Evolutionary conservation across 2,329 filamentous ascomycete species (phyloP).

Genomic region (Neocucurbitaria cava): DNA sequence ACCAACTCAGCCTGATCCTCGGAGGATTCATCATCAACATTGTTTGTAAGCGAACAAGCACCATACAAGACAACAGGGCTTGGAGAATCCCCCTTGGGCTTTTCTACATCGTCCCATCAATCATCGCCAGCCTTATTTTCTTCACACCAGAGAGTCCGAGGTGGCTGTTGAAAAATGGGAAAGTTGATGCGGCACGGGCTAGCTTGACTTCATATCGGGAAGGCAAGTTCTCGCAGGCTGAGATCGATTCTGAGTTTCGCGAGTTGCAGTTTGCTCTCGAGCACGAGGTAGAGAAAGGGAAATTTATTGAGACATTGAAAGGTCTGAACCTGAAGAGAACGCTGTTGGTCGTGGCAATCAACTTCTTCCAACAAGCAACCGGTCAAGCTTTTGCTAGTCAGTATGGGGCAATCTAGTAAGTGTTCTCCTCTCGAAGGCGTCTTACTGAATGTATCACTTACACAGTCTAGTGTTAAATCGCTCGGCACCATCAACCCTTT

Average conservation of each 20-base stretch:
- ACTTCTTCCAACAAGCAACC: conserved; percentile 11
- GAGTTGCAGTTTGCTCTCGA: conserved; percentile 1
- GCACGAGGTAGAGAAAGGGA: conserved; percentile 3
- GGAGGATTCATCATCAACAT: conserved; percentile 7
- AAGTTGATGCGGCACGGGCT: background rate
- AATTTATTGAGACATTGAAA: conserved; percentile 4
- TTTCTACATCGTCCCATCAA: conserved; percentile 7
- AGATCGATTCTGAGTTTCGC: conserved; percentile 4
- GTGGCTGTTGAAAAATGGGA: conserved; percentile 8
- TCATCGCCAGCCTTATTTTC: conserved; percentile 5
- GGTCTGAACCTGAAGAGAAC: conserved; percentile 5
- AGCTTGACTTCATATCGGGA: conserved; percentile 1
- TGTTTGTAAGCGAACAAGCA: conserved; percentile 10
- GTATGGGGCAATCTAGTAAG: conserved; percentile 10
- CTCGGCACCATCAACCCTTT: conserved; percentile 10
- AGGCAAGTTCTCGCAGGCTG: conserved; percentile 3
- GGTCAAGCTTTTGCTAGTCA: conserved; percentile 13
- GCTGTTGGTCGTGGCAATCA: conserved; percentile 3
- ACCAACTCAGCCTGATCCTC: conserved; percentile 10
- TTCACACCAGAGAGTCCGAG: conserved; percentile 9
- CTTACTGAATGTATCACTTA: background rate
- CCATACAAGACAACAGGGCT: conserved; percentile 2
- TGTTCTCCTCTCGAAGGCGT: background rate
- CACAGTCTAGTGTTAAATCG: conserved; percentile 1
- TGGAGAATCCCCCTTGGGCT: conserved; percentile 12